Evolutionary conservation across 2,329 filamentous ascomycete species (phyloP).

Genomic region (Colletotrichum karsti): DNA sequence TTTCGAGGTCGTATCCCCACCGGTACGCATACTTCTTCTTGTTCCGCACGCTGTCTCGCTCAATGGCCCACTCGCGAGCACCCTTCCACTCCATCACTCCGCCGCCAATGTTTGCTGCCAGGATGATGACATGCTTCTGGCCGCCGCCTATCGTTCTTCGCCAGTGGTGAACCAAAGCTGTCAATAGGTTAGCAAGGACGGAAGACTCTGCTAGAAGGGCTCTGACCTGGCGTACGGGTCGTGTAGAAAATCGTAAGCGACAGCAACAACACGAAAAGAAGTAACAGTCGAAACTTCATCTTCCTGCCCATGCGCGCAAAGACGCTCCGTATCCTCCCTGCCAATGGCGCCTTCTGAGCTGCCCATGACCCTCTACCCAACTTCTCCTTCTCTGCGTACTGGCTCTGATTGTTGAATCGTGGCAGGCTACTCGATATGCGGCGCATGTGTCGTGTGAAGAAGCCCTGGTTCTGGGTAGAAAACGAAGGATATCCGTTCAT

Average conservation of each 20-base stretch:
- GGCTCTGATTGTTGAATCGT: conserved; percentile 66
- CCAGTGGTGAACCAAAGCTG: conserved; percentile 69
- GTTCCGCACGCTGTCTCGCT: conserved; percentile 94
- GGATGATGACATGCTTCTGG: conserved; percentile 90
- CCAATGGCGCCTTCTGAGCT: conserved; percentile 51
- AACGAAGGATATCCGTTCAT: conserved; percentile 82
- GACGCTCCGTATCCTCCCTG: conserved; percentile 56
- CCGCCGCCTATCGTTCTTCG: conserved; percentile 84
- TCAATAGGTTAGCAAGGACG: conserved; percentile 33
- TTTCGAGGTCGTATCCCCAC: conserved; percentile 96
- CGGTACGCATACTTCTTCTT: conserved; percentile 86
- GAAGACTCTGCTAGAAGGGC: conserved; percentile 4
- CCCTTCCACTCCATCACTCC: conserved; percentile 99
- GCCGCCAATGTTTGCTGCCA: conserved; percentile 92
- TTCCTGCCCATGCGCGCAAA: conserved; percentile 68
- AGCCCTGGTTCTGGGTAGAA: conserved; percentile 82
- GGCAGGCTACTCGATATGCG: conserved; percentile 83
- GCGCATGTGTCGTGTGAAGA: conserved; percentile 86
- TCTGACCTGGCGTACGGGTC: conserved; percentile 72
- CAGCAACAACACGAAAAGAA: conserved; percentile 68
- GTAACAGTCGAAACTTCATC: conserved; percentile 68
- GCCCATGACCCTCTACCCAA: conserved; percentile 66
- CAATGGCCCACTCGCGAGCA: conserved; percentile 96
- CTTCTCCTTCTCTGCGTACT: conserved; percentile 83
- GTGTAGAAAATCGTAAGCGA: conserved; percentile 74